Percentiles rank a stretch among this genome's conserved stretches.
These are phyloP conservation scores for Zangia roseola DNA, from an alignment of 768 basidiomycete genomes.

Conservation along the genomic window DNA sequence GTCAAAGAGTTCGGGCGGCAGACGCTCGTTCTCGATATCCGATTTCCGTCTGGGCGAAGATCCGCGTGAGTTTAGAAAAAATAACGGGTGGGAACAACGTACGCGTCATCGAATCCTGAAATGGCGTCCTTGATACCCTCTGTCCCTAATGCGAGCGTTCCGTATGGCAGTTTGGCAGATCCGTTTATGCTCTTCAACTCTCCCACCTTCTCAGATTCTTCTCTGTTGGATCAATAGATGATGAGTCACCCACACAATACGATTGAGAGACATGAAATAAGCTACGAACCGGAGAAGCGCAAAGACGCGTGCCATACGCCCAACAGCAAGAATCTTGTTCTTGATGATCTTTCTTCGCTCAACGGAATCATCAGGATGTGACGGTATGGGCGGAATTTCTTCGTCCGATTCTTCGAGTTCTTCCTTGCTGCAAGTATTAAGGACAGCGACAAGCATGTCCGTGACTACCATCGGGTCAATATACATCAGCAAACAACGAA, in stretches of 20 bases:
- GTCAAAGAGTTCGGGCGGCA: conserved; percentile 95
- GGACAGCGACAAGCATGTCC: conserved; percentile 96
- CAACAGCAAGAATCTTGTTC: conserved; percentile 98
- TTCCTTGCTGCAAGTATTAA: conserved; percentile 94
- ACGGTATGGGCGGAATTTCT: conserved; percentile 37
- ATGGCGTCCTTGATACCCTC: conserved; percentile 97
- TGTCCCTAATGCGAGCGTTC: conserved; percentile 79
- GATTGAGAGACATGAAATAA: background rate
- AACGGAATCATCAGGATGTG: conserved; percentile 44
- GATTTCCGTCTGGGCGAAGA: conserved; percentile 73
- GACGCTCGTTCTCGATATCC: conserved; percentile 97
- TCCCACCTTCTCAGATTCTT: conserved; percentile 96
- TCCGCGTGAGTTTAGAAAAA: background rate
- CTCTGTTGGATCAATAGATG: conserved; percentile 44
- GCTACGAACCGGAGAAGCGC: conserved; percentile 86
- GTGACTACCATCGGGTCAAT: conserved; percentile 61
- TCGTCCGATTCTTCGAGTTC: conserved; percentile 83
- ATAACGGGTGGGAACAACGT: conserved; percentile 36
- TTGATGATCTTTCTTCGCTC: conserved; percentile 93
- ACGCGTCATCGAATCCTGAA: conserved; percentile 94
- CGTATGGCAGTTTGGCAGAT: conserved; percentile 74
- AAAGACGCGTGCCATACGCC: conserved; percentile 94
- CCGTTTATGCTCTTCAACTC: conserved; percentile 93
- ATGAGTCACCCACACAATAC: background rate
- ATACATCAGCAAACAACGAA: background rate